Base-by-base conservation (phyloP, 345 rosid genomes). In the Pugionium dolabratum region DNA sequence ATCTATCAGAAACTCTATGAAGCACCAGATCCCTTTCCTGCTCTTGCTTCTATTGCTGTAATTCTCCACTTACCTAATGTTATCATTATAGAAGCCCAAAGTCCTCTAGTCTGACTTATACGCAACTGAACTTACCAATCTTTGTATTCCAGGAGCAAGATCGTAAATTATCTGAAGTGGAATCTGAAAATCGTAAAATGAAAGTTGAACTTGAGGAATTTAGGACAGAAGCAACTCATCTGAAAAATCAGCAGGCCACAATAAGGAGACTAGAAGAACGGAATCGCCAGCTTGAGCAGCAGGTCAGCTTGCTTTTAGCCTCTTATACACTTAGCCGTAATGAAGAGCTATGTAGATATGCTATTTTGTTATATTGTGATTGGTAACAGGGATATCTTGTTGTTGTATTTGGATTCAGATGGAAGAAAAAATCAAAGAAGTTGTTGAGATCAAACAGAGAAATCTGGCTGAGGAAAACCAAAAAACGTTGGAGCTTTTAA, bases 371-470 rank as follows among this genome's bases (percentile, higher is more conserved):
- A 51, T 45, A 43, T 46, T 43, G 45, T 46, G 45, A 37, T 27
- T 0, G 27, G 10, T 36, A 41, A 51, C 11, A 44, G 40, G 30
- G 53, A 42, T 64, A 37, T 31, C 40, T 35, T 46, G 27, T 53
- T 27, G 39, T 27, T 75, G 43, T 30, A 18, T 45, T 18, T 70
- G 59, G 67, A 57, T 65, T 64, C 76, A 95, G 99, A 95, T 87
- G 97, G 99, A 95, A 83, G 99, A 95, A 80, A 95, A 95, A 71
- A 93, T 95, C 56, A 95, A 88, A 80, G 99, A 95, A 79, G 83
- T 91, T 62, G 97, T 95, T 79, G 99, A 95, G 84, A 88, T 95
- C 62, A 95, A 89, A 82, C 96, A 95, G 69, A 88, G 90, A 18
- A 86, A 87, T 82, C 78, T 94, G 79, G 96, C 97, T 30, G 97